Conservation (phyloP, 192 early-diverging fungal genomes). For the Coemansia sp. region DNA sequence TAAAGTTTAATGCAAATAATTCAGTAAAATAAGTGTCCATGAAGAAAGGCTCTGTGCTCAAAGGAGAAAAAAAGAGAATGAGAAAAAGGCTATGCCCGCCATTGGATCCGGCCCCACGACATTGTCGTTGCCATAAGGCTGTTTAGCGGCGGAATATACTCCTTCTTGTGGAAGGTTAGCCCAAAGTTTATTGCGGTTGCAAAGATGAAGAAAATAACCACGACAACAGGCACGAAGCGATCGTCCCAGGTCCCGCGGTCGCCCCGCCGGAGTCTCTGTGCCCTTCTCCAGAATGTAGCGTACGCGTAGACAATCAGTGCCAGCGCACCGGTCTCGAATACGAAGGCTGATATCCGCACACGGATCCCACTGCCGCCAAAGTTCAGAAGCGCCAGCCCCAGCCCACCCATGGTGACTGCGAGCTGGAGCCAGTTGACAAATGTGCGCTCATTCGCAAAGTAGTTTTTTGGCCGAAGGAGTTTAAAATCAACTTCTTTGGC, state of each 20-base stretch:
- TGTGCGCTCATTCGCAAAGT: constrained; percentile 90
- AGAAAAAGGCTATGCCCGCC: constrained; percentile 5
- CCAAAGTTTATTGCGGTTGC: constrained; percentile 58
- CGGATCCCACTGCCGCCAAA: constrained; percentile 59
- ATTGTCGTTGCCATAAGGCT: constrained; percentile 60
- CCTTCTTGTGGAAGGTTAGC: constrained; percentile 57
- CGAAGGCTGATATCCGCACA: constrained; percentile 52
- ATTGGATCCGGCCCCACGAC: constrained; percentile 40
- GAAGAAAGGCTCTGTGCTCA: neutral
- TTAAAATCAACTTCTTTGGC: constrained; percentile 46
- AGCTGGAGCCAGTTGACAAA: constrained; percentile 82
- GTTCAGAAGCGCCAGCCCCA: constrained; percentile 68
- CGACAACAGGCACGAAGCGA: constrained; percentile 41
- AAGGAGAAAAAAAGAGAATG: neutral
- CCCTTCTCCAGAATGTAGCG: constrained; percentile 49
- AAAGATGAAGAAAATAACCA: constrained; percentile 54
- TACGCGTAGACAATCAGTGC: constrained; percentile 56
- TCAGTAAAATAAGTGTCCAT: neutral
- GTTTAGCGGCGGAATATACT: constrained; percentile 49
- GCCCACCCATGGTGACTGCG: constrained; percentile 62
- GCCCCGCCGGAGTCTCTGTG: constrained; percentile 49
- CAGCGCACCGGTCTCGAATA: constrained; percentile 52
- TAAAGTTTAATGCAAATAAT: neutral
- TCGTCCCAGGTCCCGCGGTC: constrained; percentile 56
- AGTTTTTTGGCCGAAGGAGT: constrained; percentile 65